phyloP scores from a whole-genome alignment of 2,329 filamentous ascomycete genomes.

The Ascochyta rabiei region DNA sequence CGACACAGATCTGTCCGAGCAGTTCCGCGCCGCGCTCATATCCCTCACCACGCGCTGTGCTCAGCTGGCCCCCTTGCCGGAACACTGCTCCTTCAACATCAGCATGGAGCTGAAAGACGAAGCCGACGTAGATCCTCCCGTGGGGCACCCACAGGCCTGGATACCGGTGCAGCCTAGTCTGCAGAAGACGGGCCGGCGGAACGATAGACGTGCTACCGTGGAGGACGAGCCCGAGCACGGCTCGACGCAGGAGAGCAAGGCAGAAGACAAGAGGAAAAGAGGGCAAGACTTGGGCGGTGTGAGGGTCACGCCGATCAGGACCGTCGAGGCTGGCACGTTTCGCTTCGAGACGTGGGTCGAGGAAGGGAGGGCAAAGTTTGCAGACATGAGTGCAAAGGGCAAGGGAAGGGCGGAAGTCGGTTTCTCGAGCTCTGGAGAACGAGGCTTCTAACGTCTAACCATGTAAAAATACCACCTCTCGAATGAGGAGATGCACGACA shows the following conservation, averaged over 20 bases:
- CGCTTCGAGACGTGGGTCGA: slow-evolving; percentile 74
- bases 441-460: background rate
- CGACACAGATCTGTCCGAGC: slow-evolving; percentile 70
- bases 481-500: background rate
- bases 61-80: slow-evolving; percentile 63
- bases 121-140: slow-evolving; percentile 54
- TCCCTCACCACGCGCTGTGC: slow-evolving; percentile 66
- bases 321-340: slow-evolving; percentile 69
- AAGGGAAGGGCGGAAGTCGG: slow-evolving; percentile 15
- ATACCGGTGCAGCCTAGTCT: slow-evolving; percentile 62
- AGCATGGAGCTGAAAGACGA: slow-evolving; percentile 73
- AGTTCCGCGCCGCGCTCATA: slow-evolving; percentile 70
- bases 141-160: slow-evolving; percentile 63
- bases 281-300: slow-evolving; percentile 56
- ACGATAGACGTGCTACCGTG: background rate
- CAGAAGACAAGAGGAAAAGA: slow-evolving; percentile 14
- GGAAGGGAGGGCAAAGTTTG: slow-evolving; percentile 62
- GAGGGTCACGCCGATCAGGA: slow-evolving; percentile 65
- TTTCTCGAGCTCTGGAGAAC: slow-evolving; percentile 27
- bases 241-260: slow-evolving; percentile 24
- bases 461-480: background rate
- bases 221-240: slow-evolving; percentile 11
- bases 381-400: slow-evolving; percentile 17
- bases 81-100: slow-evolving; percentile 75
- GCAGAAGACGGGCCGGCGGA: slow-evolving; percentile 42